Evolutionary conservation across 1,139 yeast species (phyloP).

Genomic region (Sugiyamaella japonica): DNA sequence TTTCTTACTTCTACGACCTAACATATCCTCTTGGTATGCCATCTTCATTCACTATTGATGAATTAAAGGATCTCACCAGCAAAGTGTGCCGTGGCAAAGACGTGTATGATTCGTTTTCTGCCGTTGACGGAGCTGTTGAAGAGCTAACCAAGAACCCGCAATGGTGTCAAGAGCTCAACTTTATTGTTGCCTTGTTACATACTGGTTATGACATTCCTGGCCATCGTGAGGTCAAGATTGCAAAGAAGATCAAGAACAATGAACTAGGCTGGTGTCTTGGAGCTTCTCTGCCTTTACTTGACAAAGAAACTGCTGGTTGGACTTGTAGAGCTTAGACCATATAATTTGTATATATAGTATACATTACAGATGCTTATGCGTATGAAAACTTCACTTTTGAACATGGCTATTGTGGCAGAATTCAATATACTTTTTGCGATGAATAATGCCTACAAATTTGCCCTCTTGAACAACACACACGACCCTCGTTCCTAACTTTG

Average conservation of each 20-base stretch:
- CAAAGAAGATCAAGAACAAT: constrained; percentile 80
- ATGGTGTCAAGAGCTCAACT: constrained; percentile 91
- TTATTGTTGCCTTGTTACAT: constrained; percentile 85
- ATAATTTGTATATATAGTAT: not conserved
- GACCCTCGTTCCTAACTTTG: constrained; percentile 55
- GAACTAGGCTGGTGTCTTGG: constrained; percentile 99
- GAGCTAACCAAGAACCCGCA: constrained; percentile 76
- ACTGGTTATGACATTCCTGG: constrained; percentile 95
- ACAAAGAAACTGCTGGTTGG: constrained; percentile 63
- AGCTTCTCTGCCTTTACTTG: constrained; percentile 88
- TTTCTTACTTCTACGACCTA: constrained; percentile 93
- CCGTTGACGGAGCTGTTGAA: constrained; percentile 63
- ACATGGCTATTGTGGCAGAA: constrained; percentile 33
- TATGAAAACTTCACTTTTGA: not conserved
- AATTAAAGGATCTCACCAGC: constrained; percentile 75
- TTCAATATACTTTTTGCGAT: constrained; percentile 57
- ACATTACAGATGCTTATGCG: not conserved
- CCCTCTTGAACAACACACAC: constrained; percentile 55
- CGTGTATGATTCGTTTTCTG: constrained; percentile 61
- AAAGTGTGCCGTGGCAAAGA: constrained; percentile 82
- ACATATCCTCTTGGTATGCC: constrained; percentile 96
- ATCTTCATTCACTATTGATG: constrained; percentile 77
- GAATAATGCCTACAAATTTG: constrained; percentile 53
- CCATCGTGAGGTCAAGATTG: constrained; percentile 85
- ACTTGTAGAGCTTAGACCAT: constrained; percentile 46